phyloP scores from a whole-genome alignment of 1,139 yeast genomes.

The Scheffersomyces cryptocercus region DNA sequence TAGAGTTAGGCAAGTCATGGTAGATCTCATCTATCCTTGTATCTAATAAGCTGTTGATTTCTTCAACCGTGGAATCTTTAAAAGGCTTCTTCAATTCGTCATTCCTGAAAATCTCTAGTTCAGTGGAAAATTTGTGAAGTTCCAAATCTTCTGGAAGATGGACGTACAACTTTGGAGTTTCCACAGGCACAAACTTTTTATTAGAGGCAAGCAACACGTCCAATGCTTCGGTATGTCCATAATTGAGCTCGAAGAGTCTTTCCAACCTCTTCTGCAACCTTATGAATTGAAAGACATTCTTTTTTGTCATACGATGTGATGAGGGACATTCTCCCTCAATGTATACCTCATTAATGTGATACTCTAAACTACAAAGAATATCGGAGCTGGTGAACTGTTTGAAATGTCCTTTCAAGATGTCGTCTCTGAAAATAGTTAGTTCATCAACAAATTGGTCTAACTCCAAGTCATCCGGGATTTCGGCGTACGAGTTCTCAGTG shows the following conservation, averaged over 20 bases:
- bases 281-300: slow-evolving; percentile 18
- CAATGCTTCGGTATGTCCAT: slow-evolving; percentile 29
- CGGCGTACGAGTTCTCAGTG: slow-evolving; percentile 10
- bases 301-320: slow-evolving; percentile 17
- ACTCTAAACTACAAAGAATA: slow-evolving; percentile 15
- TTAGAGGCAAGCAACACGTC: slow-evolving; percentile 24
- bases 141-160: slow-evolving; percentile 19
- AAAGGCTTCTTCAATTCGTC: slow-evolving; percentile 19
- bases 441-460: slow-evolving; percentile 27
- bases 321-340: slow-evolving; percentile 6
- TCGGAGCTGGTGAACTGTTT: slow-evolving; percentile 2
- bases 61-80: slow-evolving; percentile 10
- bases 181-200: not conserved
- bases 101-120: slow-evolving; percentile 3
- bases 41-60: slow-evolving; percentile 17
- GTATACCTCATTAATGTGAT: slow-evolving; percentile 18
- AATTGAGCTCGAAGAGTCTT: slow-evolving; percentile 26
- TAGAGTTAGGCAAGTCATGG: slow-evolving; percentile 8
- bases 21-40: slow-evolving; percentile 19
- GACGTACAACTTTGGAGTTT: slow-evolving; percentile 3
- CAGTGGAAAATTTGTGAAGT: slow-evolving; percentile 11
- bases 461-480: slow-evolving; percentile 22
- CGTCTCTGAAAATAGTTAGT: slow-evolving; percentile 16
- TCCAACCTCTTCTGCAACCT: slow-evolving; percentile 19
- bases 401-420: not conserved